Evolutionary conservation across 768 basidiomycete species (phyloP), one percentile per base, ranked within the genome.

Genomic region (Amanita inopinata): DNA sequence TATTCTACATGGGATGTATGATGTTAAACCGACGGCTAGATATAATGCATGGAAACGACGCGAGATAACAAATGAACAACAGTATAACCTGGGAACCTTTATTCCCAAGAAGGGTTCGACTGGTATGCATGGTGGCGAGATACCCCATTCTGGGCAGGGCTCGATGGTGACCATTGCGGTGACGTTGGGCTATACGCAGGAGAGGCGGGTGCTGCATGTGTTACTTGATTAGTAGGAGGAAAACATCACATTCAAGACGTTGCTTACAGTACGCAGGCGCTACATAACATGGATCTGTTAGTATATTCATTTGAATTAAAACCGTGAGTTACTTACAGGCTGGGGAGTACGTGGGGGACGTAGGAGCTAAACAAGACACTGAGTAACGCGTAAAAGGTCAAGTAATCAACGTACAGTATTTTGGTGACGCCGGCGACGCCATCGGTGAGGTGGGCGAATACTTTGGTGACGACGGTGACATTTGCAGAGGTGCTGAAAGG

Each of bases 361-460:
- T 86, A 11, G 87, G 87, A 45, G 87, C 87, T 90, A 51, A 45
- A 19, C 14, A 15, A 2, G 38, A 33, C 9, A 30, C 22, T 53
- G 45, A 48, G 47, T 37, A 56, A 50, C 5, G 36, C 34, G 18
- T n/a, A 19, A 10, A 40, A 40, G 2, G 17, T 23, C 27, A 20
- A 14, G 5, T 24, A 9, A 9, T 20, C n/a, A 43, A 69, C 86
- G 50, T 62, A 89, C 88, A 90, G 59, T 89, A 90, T 74, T 84
- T 87, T 43, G 93, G 93, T 25, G 90, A 93, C 2, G 92, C 76
- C 0, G 92, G 92, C 2, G 88, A 91, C 5, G 82, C 77, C 59
- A 72, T 65, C n/a, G 93, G 93, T 3, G 90, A 93, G 0, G 93
- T 90, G 2, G 93, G 93, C 8, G 89, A 92, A 61, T 92, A 96